These are phyloP conservation scores for Oryza punctata DNA, from an alignment of 176 grass and related monocot species.

Conservation along the genomic window DNA sequence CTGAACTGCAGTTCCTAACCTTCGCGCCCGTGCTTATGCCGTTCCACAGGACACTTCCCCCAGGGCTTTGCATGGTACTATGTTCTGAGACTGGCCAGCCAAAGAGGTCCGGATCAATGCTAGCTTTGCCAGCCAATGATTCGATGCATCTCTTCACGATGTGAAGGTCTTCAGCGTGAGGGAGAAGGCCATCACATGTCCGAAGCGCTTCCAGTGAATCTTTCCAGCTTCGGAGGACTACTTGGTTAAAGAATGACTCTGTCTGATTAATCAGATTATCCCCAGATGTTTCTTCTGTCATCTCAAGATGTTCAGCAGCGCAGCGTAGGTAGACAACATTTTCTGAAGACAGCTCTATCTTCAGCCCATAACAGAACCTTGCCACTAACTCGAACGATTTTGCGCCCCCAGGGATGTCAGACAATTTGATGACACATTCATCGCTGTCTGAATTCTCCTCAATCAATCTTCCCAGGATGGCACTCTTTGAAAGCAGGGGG, in stretches of 20 bases:
- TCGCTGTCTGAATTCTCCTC: conserved; percentile 35
- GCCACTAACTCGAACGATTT: conserved; percentile 49
- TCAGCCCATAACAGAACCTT: conserved; percentile 59
- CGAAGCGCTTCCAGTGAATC: conserved; percentile 43
- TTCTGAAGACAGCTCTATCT: conserved; percentile 49
- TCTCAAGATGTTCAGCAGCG: conserved; percentile 38
- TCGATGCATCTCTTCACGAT: conserved; percentile 41
- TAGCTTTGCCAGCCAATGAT: conserved; percentile 42
- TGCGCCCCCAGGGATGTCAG: conserved; percentile 46
- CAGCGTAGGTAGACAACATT: conserved; percentile 50
- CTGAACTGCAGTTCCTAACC: conserved; percentile 27
- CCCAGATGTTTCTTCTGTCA: conserved; percentile 41
- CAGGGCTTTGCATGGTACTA: conserved; percentile 37
- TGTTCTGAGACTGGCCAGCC: conserved; percentile 38
- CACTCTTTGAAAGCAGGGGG: conserved; percentile 45
- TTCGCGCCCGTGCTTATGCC: conserved; percentile 38
- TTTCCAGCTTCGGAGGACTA: conserved; percentile 46
- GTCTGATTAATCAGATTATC: conserved; percentile 41
- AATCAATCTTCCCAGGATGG: conserved; percentile 37
- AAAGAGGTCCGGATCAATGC: conserved; percentile 31
- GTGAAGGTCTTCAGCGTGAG: conserved; percentile 41
- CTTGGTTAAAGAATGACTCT: conserved; percentile 36
- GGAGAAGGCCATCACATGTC: conserved; percentile 39
- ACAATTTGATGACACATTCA: conserved; percentile 32
- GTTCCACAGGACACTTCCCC: conserved; percentile 41